A percentile compares a stretch with the other conserved stretches of the same genome.
Evolutionary conservation across 768 basidiomycete species (phyloP).

Genomic region (Lactarius deliciosus): DNA sequence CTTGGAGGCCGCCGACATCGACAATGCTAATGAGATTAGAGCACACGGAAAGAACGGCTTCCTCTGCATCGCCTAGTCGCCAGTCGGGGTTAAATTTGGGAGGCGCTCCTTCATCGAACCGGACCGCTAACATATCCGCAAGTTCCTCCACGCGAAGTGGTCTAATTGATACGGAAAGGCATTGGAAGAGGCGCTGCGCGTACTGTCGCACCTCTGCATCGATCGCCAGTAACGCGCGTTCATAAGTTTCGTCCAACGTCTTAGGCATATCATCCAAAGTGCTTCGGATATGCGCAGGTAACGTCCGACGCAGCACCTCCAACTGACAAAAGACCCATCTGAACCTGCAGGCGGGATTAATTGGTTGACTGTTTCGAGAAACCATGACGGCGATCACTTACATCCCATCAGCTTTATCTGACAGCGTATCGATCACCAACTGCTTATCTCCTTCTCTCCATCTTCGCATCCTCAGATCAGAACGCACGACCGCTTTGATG

Average conservation of each 20-base stretch:
- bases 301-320: neutral
- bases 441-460: slow-evolving; percentile 7
- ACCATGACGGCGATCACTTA: neutral
- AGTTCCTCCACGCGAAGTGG: slow-evolving; percentile 16
- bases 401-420: slow-evolving; percentile 10
- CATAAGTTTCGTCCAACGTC: slow-evolving; percentile 12
- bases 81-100: neutral
- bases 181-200: slow-evolving; percentile 15
- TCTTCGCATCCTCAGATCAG: neutral
- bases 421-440: slow-evolving; percentile 3
- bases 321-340: slow-evolving; percentile 12
- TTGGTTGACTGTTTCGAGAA: neutral
- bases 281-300: neutral
- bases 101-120: neutral
- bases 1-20: neutral
- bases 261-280: neutral
- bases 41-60: neutral
- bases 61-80: slow-evolving; percentile 3
- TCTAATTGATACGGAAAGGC: neutral
- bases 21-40: slow-evolving; percentile 8
- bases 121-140: slow-evolving; percentile 5
- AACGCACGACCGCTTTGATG: neutral
- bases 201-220: neutral
- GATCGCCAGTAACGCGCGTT: neutral
- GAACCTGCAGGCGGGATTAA: neutral